Percentiles rank a stretch among this genome's conserved stretches.
These are phyloP conservation scores for Erythrobasidium hasegawianum DNA, from an alignment of 1,284 basidiomycete genomes.

Conservation along the genomic window DNA sequence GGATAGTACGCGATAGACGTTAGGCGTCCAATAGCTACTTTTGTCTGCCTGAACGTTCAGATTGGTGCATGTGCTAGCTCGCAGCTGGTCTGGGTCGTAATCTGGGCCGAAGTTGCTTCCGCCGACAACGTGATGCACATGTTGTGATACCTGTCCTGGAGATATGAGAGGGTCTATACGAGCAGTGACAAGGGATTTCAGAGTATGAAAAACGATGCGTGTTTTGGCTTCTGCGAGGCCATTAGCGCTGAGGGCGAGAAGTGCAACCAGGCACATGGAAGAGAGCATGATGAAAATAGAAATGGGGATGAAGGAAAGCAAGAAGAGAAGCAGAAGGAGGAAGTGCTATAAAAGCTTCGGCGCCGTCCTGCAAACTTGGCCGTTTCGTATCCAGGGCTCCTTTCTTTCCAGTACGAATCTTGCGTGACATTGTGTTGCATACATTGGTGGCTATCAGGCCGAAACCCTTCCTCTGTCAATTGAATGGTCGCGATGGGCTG, in stretches of 20 bases:
- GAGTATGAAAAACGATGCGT: constrained; percentile 12
- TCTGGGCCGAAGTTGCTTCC: constrained; percentile 5
- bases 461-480: no score
- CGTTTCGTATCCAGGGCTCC: no score
- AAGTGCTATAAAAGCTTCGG: background rate
- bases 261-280: background rate
- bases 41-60: constrained; percentile 22
- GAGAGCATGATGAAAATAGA: background rate
- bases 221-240: background rate
- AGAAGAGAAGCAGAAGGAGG: background rate
- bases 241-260: background rate
- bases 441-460: no score
- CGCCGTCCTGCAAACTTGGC: no score
- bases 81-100: constrained; percentile 10
- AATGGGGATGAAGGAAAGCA: background rate
- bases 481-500: no score
- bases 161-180: constrained; percentile 13
- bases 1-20: constrained; percentile 2
- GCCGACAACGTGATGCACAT: constrained; percentile 23
- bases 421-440: no score
- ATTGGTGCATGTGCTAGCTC: constrained; percentile 5
- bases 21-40: constrained; percentile 21
- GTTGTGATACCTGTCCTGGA: background rate
- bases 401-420: no score
- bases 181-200: constrained; percentile 20